Base-by-base conservation (phyloP, 176 grass and related monocot genomes). In the Panicum miliaceum region DNA sequence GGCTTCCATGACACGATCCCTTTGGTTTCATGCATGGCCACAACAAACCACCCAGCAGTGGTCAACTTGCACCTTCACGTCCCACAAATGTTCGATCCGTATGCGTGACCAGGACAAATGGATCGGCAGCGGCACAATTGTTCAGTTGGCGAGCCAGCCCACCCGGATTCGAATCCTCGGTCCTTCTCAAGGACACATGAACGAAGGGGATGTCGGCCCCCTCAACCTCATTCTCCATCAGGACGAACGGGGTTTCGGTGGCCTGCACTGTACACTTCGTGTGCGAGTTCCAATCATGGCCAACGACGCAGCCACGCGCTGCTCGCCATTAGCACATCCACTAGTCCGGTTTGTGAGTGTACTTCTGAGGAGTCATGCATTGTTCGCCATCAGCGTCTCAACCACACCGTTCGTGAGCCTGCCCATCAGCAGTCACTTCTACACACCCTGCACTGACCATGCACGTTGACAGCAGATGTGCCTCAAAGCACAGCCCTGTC, bases 251-350 rank as follows among this genome's bases (percentile, higher is more conserved):
- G 19, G 13, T 86, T 10, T 27, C 26, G 77, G 78, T 86, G 83
- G 64, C 26, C 46, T 70, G 13, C 46, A 62, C 22, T 66, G 10
- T 35, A 61, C 64, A 37, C 38, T 64, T 4, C 51, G 59, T 53
- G 41, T 60, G 38, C 53, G 34, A 54, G 53, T 76, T 37, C 29
- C 60, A 41, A 77, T 86, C 78, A 86, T 82, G 26, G 27, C 23
- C 56, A 71, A 38, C 12, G 78, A n/a, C 50, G 61, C 81, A 68
- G 50, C 29, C 27, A 81, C 8, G 36, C 25, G n/a, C 45, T 53
- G 78, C 54, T 66, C 59, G 82, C 70, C 82, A 77, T 62, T 73
- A 59, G 40, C 45, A 23, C 27, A 36, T 72, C 83, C 83, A 86
- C 83, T 89, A 41, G 76, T 23, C 52, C n/a, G 13, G 25, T 80